Conservation (phyloP, 148 eudicot genomes). For the Beta vulgaris region DNA sequence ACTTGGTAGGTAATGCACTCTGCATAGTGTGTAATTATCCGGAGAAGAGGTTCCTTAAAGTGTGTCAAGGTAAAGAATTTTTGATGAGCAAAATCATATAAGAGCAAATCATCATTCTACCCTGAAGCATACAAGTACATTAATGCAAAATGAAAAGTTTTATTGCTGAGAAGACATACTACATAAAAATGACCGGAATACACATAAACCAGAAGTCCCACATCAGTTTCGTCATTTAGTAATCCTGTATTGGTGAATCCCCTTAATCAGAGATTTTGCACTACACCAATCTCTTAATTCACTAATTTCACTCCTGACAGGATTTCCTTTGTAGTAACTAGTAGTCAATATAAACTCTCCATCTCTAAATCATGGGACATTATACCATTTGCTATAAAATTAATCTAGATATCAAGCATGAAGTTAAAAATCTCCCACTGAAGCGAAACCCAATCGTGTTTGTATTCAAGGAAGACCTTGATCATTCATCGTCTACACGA, state of each 20-base stretch:
- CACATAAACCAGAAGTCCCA: conserved; percentile 4
- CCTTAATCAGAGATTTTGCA: neutral
- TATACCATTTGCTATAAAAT: neutral
- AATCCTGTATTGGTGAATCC: neutral
- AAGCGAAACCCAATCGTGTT: too few species aligned
- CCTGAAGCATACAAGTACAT: neutral
- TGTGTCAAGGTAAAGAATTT: too few species aligned
- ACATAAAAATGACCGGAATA: neutral
- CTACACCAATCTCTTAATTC: conserved; percentile 7
- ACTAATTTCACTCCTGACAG: neutral
- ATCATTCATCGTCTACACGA: neutral
- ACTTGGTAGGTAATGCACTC: neutral
- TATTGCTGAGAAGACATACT: neutral
- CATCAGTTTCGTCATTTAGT: conserved; percentile 5
- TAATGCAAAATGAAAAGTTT: neutral
- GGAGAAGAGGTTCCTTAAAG: too few species aligned
- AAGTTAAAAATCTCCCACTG: neutral
- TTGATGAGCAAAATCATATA: neutral
- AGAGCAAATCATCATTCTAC: neutral
- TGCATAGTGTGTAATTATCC: neutral
- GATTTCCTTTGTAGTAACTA: neutral
- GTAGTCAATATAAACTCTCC: neutral
- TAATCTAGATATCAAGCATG: neutral
- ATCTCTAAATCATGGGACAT: neutral
- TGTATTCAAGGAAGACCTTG: neutral